Evolutionary conservation across 2,329 filamentous ascomycete species (phyloP).

Genomic region (Diaporthe helianthi): DNA sequence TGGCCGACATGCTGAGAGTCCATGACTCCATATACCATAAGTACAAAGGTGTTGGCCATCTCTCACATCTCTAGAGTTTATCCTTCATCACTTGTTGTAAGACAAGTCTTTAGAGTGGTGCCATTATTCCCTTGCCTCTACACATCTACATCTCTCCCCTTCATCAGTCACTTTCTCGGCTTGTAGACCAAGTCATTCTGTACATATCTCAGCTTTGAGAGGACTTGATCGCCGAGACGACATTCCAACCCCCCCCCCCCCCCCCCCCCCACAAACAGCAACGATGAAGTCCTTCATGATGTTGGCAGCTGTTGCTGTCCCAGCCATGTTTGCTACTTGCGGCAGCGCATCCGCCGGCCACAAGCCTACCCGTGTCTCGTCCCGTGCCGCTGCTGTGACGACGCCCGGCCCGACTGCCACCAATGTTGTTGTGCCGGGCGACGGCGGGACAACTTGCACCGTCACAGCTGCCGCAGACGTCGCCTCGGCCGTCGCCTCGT

Average conservation of each 20-base stretch:
- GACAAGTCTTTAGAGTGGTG: not conserved
- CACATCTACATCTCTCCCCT: not conserved
- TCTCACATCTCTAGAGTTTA: not conserved
- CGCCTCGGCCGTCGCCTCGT: constrained; percentile 39
- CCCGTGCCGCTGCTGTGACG: not conserved
- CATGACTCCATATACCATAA: too few species aligned
- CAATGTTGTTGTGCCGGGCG: not conserved
- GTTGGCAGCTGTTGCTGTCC: constrained; percentile 16
- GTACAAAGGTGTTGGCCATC: not conserved
- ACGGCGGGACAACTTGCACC: constrained; percentile 31
- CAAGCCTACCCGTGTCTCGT: not conserved
- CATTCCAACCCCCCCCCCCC: too few species aligned
- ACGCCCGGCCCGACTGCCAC: not conserved
- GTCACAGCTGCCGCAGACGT: constrained; percentile 34
- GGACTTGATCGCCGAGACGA: not conserved
- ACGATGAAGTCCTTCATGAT: constrained; percentile 17
- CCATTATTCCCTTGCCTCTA: not conserved
- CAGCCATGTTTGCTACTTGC: constrained; percentile 20
- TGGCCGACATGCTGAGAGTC: not conserved
- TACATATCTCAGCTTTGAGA: not conserved
- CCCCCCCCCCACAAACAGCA: not conserved
- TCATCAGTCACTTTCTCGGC: not conserved
- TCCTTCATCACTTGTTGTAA: not conserved
- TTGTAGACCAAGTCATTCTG: constrained; percentile 2
- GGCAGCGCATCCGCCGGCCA: constrained; percentile 1